phyloP scores from a whole-genome alignment of 192 early-diverging fungal genomes.

The Pilobolus umbonatus region DNA sequence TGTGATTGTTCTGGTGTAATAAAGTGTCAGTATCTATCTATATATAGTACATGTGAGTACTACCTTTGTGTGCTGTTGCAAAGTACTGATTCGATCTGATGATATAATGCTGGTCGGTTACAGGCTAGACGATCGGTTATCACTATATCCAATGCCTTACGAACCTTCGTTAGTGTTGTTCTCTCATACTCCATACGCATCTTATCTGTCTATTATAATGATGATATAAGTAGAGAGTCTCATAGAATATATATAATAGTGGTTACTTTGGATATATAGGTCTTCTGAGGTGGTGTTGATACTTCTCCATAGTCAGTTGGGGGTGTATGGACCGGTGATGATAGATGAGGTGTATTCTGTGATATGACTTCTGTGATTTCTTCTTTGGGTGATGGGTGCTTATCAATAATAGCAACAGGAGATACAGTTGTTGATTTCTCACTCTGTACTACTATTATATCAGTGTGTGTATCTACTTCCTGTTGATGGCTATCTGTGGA shows the following conservation, averaged over 20 bases:
- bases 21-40: background rate
- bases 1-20: slow-evolving; percentile 1
- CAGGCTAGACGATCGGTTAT: slow-evolving; percentile 8
- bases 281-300: slow-evolving; percentile 2
- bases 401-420: too few relatives aligned
- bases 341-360: too few relatives aligned
- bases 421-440: too few relatives aligned
- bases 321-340: too few relatives aligned
- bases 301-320: background rate
- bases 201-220: slow-evolving; percentile 1
- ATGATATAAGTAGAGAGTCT: background rate
- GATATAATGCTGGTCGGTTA: slow-evolving; percentile 12
- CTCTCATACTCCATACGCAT: slow-evolving; percentile 12
- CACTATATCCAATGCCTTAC: slow-evolving; percentile 15
- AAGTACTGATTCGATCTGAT: slow-evolving; percentile 11
- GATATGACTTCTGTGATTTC: too few relatives aligned
- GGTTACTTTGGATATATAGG: background rate
- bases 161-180: slow-evolving; percentile 1
- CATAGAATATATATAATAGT: background rate
- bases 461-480: too few relatives aligned
- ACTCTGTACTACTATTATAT: too few relatives aligned
- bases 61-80: slow-evolving; percentile 10
- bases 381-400: too few relatives aligned
- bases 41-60: background rate
- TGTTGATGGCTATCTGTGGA: too few relatives aligned